These are phyloP conservation scores for Coemansia sp. DNA, from an alignment of 192 early-diverging fungal species.

Conservation along the genomic window DNA sequence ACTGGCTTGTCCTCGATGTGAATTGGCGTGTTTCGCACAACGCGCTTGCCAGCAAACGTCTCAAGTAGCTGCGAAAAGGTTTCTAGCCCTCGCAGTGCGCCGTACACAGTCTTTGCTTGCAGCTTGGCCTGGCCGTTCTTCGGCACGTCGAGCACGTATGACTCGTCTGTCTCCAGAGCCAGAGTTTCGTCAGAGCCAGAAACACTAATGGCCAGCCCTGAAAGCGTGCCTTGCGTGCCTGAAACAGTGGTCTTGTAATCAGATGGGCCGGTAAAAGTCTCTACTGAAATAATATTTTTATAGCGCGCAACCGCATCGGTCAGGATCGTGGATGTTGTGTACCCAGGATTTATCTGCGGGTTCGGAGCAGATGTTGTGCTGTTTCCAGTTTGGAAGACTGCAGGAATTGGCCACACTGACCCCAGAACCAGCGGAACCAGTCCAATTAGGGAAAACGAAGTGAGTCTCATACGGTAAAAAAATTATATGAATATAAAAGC, in stretches of 20 bases:
- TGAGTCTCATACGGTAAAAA: too few relatives aligned
- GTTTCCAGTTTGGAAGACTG: slow-evolving; percentile 21
- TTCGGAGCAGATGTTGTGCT: slow-evolving; percentile 44
- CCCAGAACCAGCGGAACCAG: slow-evolving; percentile 26
- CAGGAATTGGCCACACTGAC: slow-evolving; percentile 51
- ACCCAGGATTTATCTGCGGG: slow-evolving; percentile 37
- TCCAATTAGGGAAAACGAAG: slow-evolving; percentile 18
- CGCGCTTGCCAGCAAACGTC: slow-evolving; percentile 37
- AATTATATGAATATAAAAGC: not conserved
- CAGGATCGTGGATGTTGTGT: slow-evolving; percentile 54
- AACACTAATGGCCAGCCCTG: slow-evolving; percentile 53
- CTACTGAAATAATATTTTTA: slow-evolving; percentile 41
- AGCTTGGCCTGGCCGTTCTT: slow-evolving; percentile 55
- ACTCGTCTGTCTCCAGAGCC: slow-evolving; percentile 64
- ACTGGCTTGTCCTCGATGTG: slow-evolving; percentile 63
- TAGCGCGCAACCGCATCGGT: slow-evolving; percentile 56
- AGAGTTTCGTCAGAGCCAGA: slow-evolving; percentile 49
- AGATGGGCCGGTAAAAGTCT: slow-evolving; percentile 55
- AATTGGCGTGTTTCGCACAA: slow-evolving; percentile 58
- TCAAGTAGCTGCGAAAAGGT: slow-evolving; percentile 70
- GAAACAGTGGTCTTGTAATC: slow-evolving; percentile 37
- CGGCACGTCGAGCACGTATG: slow-evolving; percentile 68
- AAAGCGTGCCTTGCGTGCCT: slow-evolving; percentile 17
- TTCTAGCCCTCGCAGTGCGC: slow-evolving; percentile 71
- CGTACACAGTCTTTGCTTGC: slow-evolving; percentile 60